Percentiles rank a stretch among this genome's conserved stretches.
These are phyloP conservation scores for Coniochaeta sp. DNA, from an alignment of 2,329 filamentous ascomycete species.

Conservation along the genomic window DNA sequence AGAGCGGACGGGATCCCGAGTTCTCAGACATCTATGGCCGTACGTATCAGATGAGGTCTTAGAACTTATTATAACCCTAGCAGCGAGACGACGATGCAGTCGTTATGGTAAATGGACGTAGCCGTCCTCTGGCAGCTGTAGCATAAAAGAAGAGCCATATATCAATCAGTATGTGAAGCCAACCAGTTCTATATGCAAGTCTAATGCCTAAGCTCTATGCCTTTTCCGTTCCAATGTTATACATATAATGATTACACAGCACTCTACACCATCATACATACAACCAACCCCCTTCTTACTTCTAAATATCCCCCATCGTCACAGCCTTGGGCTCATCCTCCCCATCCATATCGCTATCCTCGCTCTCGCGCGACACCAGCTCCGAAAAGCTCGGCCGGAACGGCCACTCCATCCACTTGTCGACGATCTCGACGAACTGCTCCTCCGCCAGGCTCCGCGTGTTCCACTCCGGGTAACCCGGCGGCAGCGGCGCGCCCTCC, in stretches of 20 bases:
- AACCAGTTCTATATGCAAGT: background rate
- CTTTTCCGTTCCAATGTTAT: background rate
- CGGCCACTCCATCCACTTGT: slow-evolving; percentile 59
- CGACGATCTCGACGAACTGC: slow-evolving; percentile 51
- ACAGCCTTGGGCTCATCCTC: background rate
- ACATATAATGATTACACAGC: background rate
- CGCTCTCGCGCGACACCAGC: slow-evolving; percentile 27
- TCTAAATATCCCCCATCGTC: background rate
- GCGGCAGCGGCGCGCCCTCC: background rate
- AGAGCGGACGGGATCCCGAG: too few species aligned
- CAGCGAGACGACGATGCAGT: too few species aligned
- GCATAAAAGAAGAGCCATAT: too few species aligned
- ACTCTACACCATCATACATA: background rate
- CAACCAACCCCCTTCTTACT: background rate
- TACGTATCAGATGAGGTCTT: too few species aligned
- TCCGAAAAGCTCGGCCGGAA: slow-evolving; percentile 46
- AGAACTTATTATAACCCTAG: too few species aligned
- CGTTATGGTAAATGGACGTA: too few species aligned
- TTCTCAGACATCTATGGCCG: too few species aligned
- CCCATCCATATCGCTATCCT: background rate
- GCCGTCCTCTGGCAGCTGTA: too few species aligned
- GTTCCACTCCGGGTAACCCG: background rate
- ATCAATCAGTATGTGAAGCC: too few species aligned
- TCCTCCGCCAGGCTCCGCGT: slow-evolving; percentile 35
- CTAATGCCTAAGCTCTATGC: background rate